Base-by-base conservation (phyloP, 345 rosid genomes). In the Camelina sativa region DNA sequence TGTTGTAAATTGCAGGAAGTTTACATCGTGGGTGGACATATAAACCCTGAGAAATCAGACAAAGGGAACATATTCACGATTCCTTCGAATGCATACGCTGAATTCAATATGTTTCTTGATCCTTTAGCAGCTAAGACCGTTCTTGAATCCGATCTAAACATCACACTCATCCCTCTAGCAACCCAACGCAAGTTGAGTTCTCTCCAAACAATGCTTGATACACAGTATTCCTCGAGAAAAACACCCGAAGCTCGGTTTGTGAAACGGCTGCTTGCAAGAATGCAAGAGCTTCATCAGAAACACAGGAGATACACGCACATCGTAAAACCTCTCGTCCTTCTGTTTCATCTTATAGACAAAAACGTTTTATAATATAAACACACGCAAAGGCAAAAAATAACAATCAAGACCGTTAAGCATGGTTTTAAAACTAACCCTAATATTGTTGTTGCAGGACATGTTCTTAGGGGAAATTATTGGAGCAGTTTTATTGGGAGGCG, bases 401-500 rank as follows among this genome's bases (percentile, higher is more conserved):
- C 11, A n/a, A 50, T 53, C 25, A 37, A 25, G 32, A 51, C 13
- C 43, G 13, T 11, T 13, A 7, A 7, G 16, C 47, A 3, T 64
- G 66, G 72, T 66, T 67, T 48, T 25, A 25, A 20, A 75, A 13
- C 67, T 38, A 40, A 75, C 17, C 2, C 12, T 67, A 28, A 17
- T 13, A 25, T 38, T 77, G 61, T 63, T 62, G 4, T 6, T 77
- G 75, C 84, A 88, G 98, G 90, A 85, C 56, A 87, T 77, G 40
- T 94, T 91, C 84, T 73, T 88, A 75, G 97, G 98, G 3, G 97
- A 94, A 80, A 76, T 91, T 62, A 81, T 88, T 19, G 98, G 98
- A 15, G 96, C 94, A 8, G 79, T 87, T n/a, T 73, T 74, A 53
- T 50, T 91, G 76, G 91, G 82, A 5, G 77, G 71, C 20, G 80